Percentiles rank a stretch among this genome's conserved stretches.
Conservation (phyloP, 257 asterid species). For the Solanum lycopersicoides region DNA sequence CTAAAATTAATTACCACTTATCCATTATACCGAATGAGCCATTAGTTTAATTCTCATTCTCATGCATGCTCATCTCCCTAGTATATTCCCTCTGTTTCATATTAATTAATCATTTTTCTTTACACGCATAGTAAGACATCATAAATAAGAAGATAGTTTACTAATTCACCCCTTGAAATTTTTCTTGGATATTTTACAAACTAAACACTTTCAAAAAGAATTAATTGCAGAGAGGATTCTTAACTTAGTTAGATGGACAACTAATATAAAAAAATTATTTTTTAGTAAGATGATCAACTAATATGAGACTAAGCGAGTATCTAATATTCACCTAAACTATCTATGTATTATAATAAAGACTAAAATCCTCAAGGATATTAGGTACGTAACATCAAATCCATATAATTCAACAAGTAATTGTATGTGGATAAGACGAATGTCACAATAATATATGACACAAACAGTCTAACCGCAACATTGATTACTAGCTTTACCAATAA, state of each 20-base stretch:
- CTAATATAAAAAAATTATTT: too few relatives aligned
- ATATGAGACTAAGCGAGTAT: neutral
- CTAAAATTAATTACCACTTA: neutral
- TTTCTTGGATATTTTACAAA: neutral
- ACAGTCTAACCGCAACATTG: neutral
- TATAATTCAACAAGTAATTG: neutral
- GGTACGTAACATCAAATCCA: neutral
- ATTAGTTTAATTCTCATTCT: neutral
- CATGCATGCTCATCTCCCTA: neutral
- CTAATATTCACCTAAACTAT: neutral
- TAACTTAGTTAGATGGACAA: neutral
- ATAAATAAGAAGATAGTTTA: too few relatives aligned
- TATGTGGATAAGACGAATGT: neutral
- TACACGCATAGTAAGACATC: neutral
- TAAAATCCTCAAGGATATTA: neutral
- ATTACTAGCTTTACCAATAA: neutral
- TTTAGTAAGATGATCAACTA: neutral
- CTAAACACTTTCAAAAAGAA: neutral
- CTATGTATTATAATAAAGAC: neutral
- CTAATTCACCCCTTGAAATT: neutral
- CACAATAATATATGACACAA: neutral
- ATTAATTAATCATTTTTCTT: too few relatives aligned
- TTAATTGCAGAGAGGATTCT: too few relatives aligned
- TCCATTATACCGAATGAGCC: neutral
- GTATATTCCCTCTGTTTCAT: neutral